Percentiles rank a stretch among this genome's conserved stretches.
These are phyloP conservation scores for Pyrenochaeta sp. DNA, from an alignment of 2,329 filamentous ascomycete genomes.

Conservation along the genomic window DNA sequence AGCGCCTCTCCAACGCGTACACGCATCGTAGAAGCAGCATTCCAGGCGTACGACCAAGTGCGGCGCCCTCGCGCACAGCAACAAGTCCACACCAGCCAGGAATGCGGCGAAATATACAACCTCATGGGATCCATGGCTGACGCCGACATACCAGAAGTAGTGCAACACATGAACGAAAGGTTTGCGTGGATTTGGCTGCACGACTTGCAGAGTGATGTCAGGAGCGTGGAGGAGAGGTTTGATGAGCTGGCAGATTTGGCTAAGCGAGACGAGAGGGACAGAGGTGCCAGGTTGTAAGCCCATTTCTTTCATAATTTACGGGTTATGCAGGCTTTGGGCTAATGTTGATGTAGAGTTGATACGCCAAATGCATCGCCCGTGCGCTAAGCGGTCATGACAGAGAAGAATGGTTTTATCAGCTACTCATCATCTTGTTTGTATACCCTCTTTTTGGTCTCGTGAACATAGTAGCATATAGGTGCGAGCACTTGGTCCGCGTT, in stretches of 20 bases:
- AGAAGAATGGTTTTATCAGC: too few species aligned
- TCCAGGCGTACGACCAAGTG: conserved; percentile 33
- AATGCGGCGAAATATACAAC: conserved; percentile 23
- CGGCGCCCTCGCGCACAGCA: conserved; percentile 34
- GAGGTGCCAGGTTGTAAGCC: not conserved
- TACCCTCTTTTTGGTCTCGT: too few species aligned
- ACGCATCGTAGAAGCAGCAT: conserved; percentile 20
- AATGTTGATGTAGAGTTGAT: not conserved
- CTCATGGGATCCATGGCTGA: conserved; percentile 11
- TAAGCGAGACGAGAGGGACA: not conserved
- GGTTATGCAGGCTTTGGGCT: not conserved
- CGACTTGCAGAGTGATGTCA: conserved; percentile 25
- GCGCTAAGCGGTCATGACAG: too few species aligned
- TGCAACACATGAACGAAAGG: conserved; percentile 18
- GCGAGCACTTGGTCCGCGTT: too few species aligned
- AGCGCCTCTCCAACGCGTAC: conserved; percentile 10
- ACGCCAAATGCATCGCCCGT: not conserved
- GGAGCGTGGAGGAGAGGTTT: not conserved
- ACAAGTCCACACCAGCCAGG: conserved; percentile 25
- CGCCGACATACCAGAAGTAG: conserved; percentile 18
- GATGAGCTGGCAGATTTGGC: not conserved
- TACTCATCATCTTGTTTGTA: too few species aligned
- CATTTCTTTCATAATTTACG: not conserved
- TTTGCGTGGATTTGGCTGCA: conserved; percentile 34
- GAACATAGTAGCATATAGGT: too few species aligned